Evolutionary conservation across 805 yeast genomes (phyloP).

Genomic region (Kuraishia hungarica): DNA sequence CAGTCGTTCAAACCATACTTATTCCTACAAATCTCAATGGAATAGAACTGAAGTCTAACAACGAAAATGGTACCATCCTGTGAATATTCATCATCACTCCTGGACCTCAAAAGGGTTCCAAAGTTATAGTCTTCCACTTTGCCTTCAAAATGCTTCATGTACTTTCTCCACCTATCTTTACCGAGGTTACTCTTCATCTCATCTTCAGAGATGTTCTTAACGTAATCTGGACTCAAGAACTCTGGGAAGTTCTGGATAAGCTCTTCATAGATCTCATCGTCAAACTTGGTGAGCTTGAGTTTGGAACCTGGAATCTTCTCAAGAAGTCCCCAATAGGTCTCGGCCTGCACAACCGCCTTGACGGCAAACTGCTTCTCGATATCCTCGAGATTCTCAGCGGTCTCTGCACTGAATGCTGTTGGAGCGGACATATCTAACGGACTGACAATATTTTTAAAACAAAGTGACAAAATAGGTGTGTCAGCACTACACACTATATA

Average conservation of each 20-base stretch:
- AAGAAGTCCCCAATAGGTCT: conserved; percentile 83
- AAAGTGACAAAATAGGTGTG: too few relatives aligned
- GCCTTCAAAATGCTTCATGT: conserved; percentile 74
- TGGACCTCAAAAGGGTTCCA: conserved; percentile 86
- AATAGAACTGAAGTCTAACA: conserved; percentile 91
- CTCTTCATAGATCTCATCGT: conserved; percentile 57
- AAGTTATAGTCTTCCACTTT: conserved; percentile 85
- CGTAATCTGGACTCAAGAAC: conserved; percentile 50
- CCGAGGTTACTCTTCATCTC: conserved; percentile 75
- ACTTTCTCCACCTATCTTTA: conserved; percentile 87
- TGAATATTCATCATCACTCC: conserved; percentile 62
- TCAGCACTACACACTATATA: background rate
- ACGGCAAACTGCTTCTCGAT: conserved; percentile 98
- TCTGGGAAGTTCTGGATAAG: conserved; percentile 82
- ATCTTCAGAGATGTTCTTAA: conserved; percentile 58
- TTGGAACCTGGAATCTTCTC: conserved; percentile 70
- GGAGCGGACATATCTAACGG: conserved; percentile 9
- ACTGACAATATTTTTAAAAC: too few relatives aligned
- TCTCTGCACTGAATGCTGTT: conserved; percentile 66
- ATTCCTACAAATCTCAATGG: conserved; percentile 91
- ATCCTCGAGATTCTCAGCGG: conserved; percentile 90
- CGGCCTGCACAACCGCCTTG: conserved; percentile 92
- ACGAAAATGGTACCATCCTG: conserved; percentile 82
- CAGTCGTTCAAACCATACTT: conserved; percentile 88
- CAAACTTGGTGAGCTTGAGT: conserved; percentile 62